Percentiles rank a stretch among this genome's conserved stretches.
Conservation (phyloP, 148 eudicot genomes). For the Arbutus unedo region DNA sequence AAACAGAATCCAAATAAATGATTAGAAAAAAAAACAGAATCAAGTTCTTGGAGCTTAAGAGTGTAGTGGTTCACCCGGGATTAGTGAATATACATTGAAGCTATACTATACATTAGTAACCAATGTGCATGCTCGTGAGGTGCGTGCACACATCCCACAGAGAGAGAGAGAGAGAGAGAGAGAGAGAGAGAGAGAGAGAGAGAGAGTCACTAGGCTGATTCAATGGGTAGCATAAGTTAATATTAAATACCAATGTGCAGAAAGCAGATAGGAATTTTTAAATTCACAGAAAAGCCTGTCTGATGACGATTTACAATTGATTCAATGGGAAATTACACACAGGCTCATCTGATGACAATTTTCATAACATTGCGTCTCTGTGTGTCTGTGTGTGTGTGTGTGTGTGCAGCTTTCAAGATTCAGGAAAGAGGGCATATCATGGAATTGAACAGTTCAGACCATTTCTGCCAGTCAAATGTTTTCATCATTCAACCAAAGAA, state of each 20-base stretch:
- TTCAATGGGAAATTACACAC: not conserved
- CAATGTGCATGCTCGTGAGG: no score
- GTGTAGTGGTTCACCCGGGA: no score
- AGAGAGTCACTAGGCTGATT: not conserved
- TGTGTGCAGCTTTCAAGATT: slow-evolving; percentile 6
- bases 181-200: no score
- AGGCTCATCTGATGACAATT: not conserved
- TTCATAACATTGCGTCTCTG: not conserved
- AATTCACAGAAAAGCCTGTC: no score
- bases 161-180: no score
- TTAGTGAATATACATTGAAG: no score
- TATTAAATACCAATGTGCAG: not conserved
- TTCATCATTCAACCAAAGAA: slow-evolving; percentile 4
- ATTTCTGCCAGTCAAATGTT: slow-evolving; percentile 18
- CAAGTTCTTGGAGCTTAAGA: no score
- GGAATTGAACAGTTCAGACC: slow-evolving; percentile 17
- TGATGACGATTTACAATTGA: no score
- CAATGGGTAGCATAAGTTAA: not conserved
- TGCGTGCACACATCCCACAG: no score
- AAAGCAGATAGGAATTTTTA: not conserved
- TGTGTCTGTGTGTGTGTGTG: not conserved
- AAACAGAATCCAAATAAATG: no score
- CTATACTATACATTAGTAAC: no score
- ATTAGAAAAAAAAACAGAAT: no score
- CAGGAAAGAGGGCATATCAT: not conserved